Percentiles rank a stretch among this genome's conserved stretches.
phyloP scores from a whole-genome alignment of 129 eudicot species.

The Helianthus annuus region DNA sequence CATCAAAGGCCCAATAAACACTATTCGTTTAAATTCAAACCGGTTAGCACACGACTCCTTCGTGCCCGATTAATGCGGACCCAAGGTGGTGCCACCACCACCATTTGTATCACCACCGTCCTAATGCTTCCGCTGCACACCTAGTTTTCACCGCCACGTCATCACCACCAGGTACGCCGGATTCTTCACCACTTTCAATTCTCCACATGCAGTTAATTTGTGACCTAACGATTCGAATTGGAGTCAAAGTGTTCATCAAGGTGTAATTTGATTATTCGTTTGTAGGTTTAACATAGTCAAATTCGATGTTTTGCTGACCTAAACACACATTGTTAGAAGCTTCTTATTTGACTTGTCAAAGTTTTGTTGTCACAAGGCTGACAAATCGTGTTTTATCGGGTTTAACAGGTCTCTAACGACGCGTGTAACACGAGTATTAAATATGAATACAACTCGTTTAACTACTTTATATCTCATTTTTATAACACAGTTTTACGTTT shows the following conservation, averaged over 20 bases:
- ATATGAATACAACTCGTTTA: too few species aligned
- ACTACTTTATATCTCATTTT: too few species aligned
- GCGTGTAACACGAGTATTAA: too few species aligned
- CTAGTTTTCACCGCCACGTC: not conserved
- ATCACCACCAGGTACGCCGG: constrained; percentile 7
- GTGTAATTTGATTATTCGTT: not conserved
- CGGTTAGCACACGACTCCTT: constrained; percentile 30
- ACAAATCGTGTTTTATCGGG: too few species aligned
- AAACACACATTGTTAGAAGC: constrained; percentile 8
- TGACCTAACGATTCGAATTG: too few species aligned
- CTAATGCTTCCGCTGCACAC: too few species aligned
- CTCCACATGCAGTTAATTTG: constrained; percentile 1
- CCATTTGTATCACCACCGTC: constrained; percentile 13
- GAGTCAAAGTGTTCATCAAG: too few species aligned
- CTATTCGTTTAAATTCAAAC: constrained; percentile 15
- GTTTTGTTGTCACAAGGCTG: too few species aligned
- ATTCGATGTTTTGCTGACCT: not conserved
- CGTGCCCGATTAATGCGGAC: constrained; percentile 28
- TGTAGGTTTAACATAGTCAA: not conserved
- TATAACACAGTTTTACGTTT: too few species aligned
- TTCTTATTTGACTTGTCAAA: constrained; percentile 28
- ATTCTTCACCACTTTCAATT: constrained; percentile 1
- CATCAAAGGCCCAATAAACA: not conserved
- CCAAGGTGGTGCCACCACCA: too few species aligned
- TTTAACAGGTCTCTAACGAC: too few species aligned